These are phyloP conservation scores for Diaporthe sp. DNA, from an alignment of 2,329 filamentous ascomycete species.

Conservation along the genomic window DNA sequence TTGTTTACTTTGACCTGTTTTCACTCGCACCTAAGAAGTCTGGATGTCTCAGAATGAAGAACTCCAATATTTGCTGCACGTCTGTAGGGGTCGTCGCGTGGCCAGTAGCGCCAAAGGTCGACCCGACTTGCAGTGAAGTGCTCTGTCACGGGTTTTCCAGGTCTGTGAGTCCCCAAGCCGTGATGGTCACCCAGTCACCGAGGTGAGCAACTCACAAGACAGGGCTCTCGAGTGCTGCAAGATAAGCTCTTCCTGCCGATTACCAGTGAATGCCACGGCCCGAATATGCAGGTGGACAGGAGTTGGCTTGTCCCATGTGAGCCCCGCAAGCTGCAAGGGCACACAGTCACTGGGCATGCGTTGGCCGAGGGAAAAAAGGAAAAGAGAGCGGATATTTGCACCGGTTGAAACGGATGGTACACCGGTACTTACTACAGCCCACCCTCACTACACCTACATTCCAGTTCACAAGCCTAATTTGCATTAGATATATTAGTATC, in stretches of 20 bases:
- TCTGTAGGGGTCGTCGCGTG: background rate
- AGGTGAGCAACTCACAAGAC: background rate
- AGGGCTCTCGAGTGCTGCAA: background rate
- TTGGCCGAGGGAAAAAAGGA: background rate
- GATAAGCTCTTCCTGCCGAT: background rate
- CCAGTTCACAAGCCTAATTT: too few species aligned
- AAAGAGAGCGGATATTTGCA: too few species aligned
- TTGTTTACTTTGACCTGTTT: background rate
- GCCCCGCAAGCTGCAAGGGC: constrained; percentile 14
- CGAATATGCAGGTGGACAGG: background rate
- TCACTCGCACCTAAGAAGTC: background rate
- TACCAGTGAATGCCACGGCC: background rate
- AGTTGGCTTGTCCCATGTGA: background rate
- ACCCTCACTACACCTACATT: too few species aligned
- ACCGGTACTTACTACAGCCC: too few species aligned
- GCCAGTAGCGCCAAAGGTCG: constrained; percentile 8
- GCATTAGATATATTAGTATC: too few species aligned
- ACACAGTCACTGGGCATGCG: background rate
- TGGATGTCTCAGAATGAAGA: background rate
- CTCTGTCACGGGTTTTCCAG: background rate
- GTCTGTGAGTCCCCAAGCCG: background rate
- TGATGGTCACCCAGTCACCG: background rate
- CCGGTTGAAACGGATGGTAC: too few species aligned
- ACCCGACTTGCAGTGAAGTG: background rate
- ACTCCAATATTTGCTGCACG: background rate